phyloP scores from a whole-genome alignment of 129 eudicot genomes.

The Logfia minima region DNA sequence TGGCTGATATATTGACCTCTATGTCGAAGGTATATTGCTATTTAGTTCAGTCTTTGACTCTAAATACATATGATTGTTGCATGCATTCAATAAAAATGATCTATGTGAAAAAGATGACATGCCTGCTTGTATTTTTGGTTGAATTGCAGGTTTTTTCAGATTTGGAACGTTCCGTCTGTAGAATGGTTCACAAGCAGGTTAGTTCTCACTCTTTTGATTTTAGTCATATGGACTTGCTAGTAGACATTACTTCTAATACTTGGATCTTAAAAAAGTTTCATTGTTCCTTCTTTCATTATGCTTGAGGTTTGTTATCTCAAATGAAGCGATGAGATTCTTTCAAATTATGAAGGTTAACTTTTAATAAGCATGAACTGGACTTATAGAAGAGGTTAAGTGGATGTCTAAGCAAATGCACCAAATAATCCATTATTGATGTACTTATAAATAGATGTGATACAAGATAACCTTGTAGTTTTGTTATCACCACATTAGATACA shows the following conservation, averaged over 20 bases:
- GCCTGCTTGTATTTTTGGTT: neutral
- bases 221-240: neutral
- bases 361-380: neutral
- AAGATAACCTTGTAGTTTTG: constrained; percentile 8
- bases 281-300: neutral
- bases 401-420: neutral
- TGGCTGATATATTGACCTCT: constrained; percentile 95
- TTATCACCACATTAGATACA: neutral
- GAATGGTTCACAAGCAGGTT: constrained; percentile 99
- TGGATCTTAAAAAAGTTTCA: neutral
- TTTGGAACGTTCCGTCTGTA: constrained; percentile 95
- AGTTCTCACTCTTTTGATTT: constrained; percentile 9
- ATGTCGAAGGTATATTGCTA: constrained; percentile 82
- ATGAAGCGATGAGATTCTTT: neutral
- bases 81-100: neutral
- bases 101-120: neutral
- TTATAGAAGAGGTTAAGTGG: neutral
- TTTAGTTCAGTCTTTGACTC: neutral
- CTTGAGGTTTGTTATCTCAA: neutral
- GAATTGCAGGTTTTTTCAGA: constrained; percentile 84
- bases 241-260: neutral
- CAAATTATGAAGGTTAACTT: neutral
- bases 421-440: neutral
- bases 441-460: neutral
- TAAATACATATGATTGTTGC: neutral